Conservation (phyloP, 345 rosid genomes). For the Hibiscus syriacus region DNA sequence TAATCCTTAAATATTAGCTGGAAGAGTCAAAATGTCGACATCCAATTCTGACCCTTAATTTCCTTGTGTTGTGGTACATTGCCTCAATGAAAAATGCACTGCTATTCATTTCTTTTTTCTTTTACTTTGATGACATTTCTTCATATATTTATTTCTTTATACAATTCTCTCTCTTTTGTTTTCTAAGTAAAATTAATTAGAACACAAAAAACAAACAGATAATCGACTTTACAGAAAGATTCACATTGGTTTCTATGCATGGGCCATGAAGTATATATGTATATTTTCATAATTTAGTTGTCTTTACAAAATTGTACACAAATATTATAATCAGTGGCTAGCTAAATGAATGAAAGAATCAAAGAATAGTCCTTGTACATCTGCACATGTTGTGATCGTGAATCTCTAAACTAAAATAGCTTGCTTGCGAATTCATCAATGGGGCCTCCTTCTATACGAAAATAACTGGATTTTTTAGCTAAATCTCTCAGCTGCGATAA, state of each 20-base stretch:
- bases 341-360: background rate
- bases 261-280: background rate
- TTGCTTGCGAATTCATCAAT: too few relatives aligned
- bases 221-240: background rate
- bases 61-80: too few relatives aligned
- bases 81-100: too few relatives aligned
- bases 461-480: slow-evolving; percentile 19
- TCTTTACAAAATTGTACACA: slow-evolving; percentile 3
- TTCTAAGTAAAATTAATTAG: too few relatives aligned
- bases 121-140: too few relatives aligned
- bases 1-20: too few relatives aligned
- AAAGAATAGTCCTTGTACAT: background rate
- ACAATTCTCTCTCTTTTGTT: too few relatives aligned
- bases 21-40: too few relatives aligned
- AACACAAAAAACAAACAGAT: background rate
- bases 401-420: slow-evolving; percentile 22
- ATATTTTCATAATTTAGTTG: background rate
- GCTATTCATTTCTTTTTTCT: too few relatives aligned
- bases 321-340: background rate
- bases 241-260: background rate
- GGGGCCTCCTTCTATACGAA: too few relatives aligned
- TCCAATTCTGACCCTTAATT: too few relatives aligned
- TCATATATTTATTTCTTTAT: too few relatives aligned
- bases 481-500: slow-evolving; percentile 33
- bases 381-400: background rate